These are phyloP conservation scores for Trichodelitschia bisporula DNA, from an alignment of 495 filamentous ascomycete species.

Conservation along the genomic window DNA sequence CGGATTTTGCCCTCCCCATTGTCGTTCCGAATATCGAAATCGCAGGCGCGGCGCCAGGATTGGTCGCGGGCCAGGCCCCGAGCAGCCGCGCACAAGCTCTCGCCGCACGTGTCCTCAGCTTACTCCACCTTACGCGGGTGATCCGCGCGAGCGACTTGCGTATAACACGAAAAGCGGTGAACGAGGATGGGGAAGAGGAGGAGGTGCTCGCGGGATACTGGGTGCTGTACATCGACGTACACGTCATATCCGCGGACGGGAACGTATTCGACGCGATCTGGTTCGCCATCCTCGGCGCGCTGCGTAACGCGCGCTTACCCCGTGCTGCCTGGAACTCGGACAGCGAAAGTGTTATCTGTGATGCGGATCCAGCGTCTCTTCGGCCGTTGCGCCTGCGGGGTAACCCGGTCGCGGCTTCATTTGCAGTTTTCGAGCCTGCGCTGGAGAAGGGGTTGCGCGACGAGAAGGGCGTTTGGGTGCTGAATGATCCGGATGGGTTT, in stretches of 20 bases:
- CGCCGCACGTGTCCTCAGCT: constrained; percentile 44
- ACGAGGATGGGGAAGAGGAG: constrained; percentile 5
- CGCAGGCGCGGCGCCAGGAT: constrained; percentile 55
- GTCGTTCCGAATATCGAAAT: constrained; percentile 86
- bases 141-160: constrained; percentile 35
- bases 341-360: constrained; percentile 48
- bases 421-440: constrained; percentile 40
- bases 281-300: constrained; percentile 60
- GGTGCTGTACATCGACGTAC: constrained; percentile 77
- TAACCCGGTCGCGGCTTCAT: constrained; percentile 36
- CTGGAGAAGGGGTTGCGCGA: constrained; percentile 18
- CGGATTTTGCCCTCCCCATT: too few relatives aligned
- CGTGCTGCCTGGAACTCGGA: constrained; percentile 70
- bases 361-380: constrained; percentile 22
- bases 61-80: constrained; percentile 64
- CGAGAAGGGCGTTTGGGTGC: constrained; percentile 30
- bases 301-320: constrained; percentile 57
- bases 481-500: constrained; percentile 72
- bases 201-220: constrained; percentile 73
- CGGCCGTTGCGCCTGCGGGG: constrained; percentile 29
- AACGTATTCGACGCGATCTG: constrained; percentile 80
- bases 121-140: constrained; percentile 43
- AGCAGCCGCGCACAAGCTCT: constrained; percentile 59
- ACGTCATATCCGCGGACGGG: constrained; percentile 76
- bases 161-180: constrained; percentile 38